Evolutionary conservation across 1,284 basidiomycete species (phyloP).

Genomic region (Mixia osmundae): DNA sequence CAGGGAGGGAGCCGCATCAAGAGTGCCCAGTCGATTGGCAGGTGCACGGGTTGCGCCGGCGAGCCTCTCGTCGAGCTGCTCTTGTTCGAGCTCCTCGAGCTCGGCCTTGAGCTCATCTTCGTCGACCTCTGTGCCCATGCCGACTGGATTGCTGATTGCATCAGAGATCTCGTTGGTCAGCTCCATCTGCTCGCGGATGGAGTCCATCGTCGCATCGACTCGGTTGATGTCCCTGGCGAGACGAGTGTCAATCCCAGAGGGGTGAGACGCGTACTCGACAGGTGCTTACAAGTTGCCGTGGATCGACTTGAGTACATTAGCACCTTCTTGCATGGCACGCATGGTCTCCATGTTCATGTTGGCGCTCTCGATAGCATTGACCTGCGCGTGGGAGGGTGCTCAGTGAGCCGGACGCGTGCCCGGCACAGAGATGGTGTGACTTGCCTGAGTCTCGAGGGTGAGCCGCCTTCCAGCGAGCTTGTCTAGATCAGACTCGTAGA

Average conservation of each 20-base stretch:
- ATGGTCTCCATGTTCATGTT: conserved; percentile 98
- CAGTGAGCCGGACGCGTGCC: background rate
- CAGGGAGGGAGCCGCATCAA: conserved; percentile 3
- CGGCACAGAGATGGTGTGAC: conserved; percentile 3
- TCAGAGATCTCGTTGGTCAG: conserved; percentile 87
- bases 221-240: conserved; percentile 53
- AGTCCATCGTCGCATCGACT: conserved; percentile 78
- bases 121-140: conserved; percentile 27
- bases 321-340: conserved; percentile 90
- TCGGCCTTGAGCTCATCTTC: conserved; percentile 66
- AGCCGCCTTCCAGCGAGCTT: conserved; percentile 62
- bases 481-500: conserved; percentile 69
- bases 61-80: conserved; percentile 66
- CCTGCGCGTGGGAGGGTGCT: conserved; percentile 18
- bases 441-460: conserved; percentile 75
- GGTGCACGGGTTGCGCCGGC: conserved; percentile 77
- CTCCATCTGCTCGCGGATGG: conserved; percentile 77
- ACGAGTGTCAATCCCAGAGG: background rate
- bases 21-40: conserved; percentile 43
- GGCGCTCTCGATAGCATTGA: conserved; percentile 90
- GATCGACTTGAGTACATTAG: conserved; percentile 72
- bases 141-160: conserved; percentile 62
- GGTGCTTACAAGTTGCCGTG: conserved; percentile 64
- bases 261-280: conserved; percentile 16
- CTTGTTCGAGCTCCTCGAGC: conserved; percentile 74